Base-by-base conservation (phyloP, 2,329 filamentous ascomycete genomes). In the Aschersonia sp. region DNA sequence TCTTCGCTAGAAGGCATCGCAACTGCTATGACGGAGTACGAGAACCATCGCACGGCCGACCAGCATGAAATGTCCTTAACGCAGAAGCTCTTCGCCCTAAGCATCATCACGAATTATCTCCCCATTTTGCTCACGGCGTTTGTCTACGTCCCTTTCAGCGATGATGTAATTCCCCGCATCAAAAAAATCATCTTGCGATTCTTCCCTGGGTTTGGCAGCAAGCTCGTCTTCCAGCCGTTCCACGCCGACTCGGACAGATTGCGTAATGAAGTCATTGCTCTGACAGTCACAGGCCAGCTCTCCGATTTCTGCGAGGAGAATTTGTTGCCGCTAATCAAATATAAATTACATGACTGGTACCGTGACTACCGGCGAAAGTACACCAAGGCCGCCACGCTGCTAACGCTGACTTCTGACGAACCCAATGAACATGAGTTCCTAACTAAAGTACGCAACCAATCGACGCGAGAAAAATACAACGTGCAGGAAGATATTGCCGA, bases 51-150 rank as follows among this genome's bases (percentile, higher is more conserved):
- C 47, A 87, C 83, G 0, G 71, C 79, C 32, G 79, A 82, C 45
- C 69, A 75, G 22, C 80, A 84, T 56, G 79, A 87, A 51, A 74
- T 78, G 50, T 80, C 83, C 0, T 70, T 84, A 53, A 84, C 81
- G 0, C 76, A 82, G 51, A 88, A 88, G 68, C 74, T 83, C 6
- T 87, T 88, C 50, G 71, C 86, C 35, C 74, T 89, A 58, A 85
- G 84, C 67, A 86, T 87, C 66, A 85, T 88, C 62, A 87, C 83
- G 10, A 84, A 84, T 4, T 89, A 88, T 58, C 70, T 87, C 1
- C 83, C 83, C 1, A 83, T 86, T 43, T 73, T 87, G 51, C 68
- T 89, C 6, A 88, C 83, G 0, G 84, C 84, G 0, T 89, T 88
- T 56, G 74, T 89, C 46, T 89, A 89, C 57, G 80, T 89, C 2